Conservation (phyloP, 139 green algal species). For the Chlamydomonas applanata region DNA sequence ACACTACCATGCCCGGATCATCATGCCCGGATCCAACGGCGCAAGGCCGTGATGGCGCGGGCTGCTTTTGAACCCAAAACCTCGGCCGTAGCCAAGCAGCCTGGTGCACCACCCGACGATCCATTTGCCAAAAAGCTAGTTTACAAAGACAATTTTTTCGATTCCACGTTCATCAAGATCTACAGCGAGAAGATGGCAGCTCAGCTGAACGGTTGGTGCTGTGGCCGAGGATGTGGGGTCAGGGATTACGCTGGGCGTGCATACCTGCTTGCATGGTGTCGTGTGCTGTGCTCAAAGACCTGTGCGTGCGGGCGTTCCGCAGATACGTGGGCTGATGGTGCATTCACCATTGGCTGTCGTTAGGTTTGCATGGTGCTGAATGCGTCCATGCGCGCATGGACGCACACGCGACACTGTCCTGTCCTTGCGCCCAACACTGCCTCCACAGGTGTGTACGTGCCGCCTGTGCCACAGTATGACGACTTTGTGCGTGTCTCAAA, state of each 20-base stretch:
- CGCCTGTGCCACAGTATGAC: slow-evolving; percentile 26
- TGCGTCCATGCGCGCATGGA: no score
- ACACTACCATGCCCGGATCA: no score
- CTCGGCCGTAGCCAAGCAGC: no score
- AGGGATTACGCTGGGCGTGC: neutral
- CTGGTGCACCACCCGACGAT: slow-evolving; percentile 13
- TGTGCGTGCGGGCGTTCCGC: neutral
- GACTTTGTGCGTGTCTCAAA: slow-evolving; percentile 53
- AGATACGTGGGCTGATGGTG: neutral
- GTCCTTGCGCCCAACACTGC: no score
- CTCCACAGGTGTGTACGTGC: no score
- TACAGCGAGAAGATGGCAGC: slow-evolving; percentile 55
- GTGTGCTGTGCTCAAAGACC: neutral
- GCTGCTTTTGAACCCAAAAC: no score
- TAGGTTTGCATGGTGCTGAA: no score
- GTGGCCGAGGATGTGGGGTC: no score
- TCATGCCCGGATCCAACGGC: no score
- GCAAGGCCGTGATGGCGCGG: no score
- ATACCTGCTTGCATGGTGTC: neutral
- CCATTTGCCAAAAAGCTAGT: slow-evolving; percentile 48
- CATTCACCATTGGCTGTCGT: no score
- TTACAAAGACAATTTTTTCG: slow-evolving; percentile 48
- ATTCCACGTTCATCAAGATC: slow-evolving; percentile 53
- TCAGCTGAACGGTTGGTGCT: slow-evolving; percentile 25
- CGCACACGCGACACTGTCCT: no score